These are phyloP conservation scores for Calonectria pteridis DNA, from an alignment of 2,329 filamentous ascomycete genomes.

Conservation along the genomic window DNA sequence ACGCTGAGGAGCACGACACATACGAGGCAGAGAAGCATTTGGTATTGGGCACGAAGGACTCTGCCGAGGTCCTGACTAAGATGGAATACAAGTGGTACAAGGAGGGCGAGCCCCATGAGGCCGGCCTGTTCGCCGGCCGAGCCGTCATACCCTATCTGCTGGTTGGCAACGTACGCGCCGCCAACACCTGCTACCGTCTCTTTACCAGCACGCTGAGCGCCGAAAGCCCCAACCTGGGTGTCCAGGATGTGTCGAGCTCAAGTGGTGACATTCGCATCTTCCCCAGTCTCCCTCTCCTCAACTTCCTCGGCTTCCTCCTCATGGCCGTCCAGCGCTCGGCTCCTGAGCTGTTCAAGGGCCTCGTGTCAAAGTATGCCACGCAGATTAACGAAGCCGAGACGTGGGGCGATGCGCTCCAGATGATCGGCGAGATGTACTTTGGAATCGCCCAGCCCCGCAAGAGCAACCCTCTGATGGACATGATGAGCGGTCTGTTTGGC, in stretches of 20 bases:
- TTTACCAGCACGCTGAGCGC: conserved; percentile 57
- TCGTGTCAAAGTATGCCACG: conserved; percentile 83
- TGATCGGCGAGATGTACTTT: conserved; percentile 98
- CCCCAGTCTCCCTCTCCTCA: conserved; percentile 91
- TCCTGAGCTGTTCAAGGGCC: conserved; percentile 83
- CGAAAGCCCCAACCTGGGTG: conserved; percentile 68
- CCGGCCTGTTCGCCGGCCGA: conserved; percentile 86
- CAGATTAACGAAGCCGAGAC: conserved; percentile 81
- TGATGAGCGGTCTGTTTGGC: conserved; percentile 97
- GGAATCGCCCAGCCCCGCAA: conserved; percentile 88
- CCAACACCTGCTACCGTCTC: conserved; percentile 83
- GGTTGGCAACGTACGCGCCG: conserved; percentile 89
- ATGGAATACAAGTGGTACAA: conserved; percentile 96
- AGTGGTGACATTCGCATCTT: conserved; percentile 84
- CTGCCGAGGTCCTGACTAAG: conserved; percentile 80
- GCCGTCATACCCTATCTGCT: conserved; percentile 92
- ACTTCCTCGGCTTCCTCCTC: conserved; percentile 89
- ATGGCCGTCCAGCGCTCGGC: conserved; percentile 84
- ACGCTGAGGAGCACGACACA: conserved; percentile 91
- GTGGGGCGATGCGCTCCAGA: conserved; percentile 87
- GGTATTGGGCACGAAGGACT: conserved; percentile 89
- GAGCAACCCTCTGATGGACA: conserved; percentile 94
- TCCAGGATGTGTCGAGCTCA: conserved; percentile 84
- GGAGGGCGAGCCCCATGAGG: conserved; percentile 88
- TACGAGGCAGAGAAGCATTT: conserved; percentile 96